These are phyloP conservation scores for Poa pratensis DNA, from an alignment of 176 grass and related monocot species.

Conservation along the genomic window DNA sequence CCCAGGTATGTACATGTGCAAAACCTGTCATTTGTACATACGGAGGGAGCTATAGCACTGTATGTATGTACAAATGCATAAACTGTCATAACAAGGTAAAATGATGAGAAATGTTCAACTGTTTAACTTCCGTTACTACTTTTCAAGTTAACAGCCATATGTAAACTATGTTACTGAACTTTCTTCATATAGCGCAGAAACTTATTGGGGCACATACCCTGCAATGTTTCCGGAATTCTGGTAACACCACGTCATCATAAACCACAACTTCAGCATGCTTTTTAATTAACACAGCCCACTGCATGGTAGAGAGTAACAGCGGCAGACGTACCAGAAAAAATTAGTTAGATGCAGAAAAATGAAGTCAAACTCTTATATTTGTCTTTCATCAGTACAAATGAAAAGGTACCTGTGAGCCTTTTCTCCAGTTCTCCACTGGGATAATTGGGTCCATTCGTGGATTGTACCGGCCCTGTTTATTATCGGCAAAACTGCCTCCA, in stretches of 20 bases:
- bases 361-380: conserved; percentile 14
- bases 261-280: conserved; percentile 94
- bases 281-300: conserved; percentile 96
- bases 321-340: conserved; percentile 32
- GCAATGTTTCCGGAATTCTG: conserved; percentile 88
- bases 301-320: conserved; percentile 20
- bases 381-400: background rate
- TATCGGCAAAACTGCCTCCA: conserved; percentile 94
- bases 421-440: conserved; percentile 89
- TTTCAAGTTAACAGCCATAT: conserved; percentile 11
- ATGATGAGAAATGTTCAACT: background rate
- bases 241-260: conserved; percentile 72
- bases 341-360: background rate
- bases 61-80: conserved; percentile 18
- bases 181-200: conserved; percentile 22
- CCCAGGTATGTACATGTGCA: conserved; percentile 20
- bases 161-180: conserved; percentile 37
- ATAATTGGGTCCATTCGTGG: conserved; percentile 94
- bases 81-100: background rate
- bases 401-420: conserved; percentile 90
- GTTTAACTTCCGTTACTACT: conserved; percentile 13
- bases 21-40: conserved; percentile 1
- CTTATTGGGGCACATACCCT: conserved; percentile 60
- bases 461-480: conserved; percentile 94
- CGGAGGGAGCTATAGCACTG: background rate